These are phyloP conservation scores for Crucibulum parvulum DNA, from an alignment of 1,284 basidiomycete species.

Conservation along the genomic window DNA sequence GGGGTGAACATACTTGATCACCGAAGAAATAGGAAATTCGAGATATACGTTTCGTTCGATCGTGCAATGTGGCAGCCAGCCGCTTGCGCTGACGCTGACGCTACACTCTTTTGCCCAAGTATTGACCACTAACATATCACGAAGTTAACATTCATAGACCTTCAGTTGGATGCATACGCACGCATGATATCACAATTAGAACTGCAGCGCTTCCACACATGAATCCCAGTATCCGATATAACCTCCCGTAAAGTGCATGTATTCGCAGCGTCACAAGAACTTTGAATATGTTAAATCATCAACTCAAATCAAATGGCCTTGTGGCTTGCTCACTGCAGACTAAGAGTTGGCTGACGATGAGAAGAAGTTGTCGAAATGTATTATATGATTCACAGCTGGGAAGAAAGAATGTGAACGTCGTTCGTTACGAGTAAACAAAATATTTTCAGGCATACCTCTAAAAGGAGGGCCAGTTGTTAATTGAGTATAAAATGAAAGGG, in stretches of 20 bases:
- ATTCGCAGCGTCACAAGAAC: slow-evolving; percentile 46
- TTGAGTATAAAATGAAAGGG: background rate
- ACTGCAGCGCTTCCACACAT: slow-evolving; percentile 32
- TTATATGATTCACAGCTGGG: slow-evolving; percentile 35
- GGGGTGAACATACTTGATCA: background rate
- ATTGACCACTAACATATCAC: slow-evolving; percentile 38
- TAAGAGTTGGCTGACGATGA: slow-evolving; percentile 46
- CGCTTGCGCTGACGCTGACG: slow-evolving; percentile 14
- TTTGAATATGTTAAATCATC: slow-evolving; percentile 7
- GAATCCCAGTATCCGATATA: slow-evolving; percentile 31
- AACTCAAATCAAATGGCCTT: background rate
- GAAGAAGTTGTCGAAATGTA: slow-evolving; percentile 42
- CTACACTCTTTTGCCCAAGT: slow-evolving; percentile 32
- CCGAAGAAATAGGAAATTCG: background rate
- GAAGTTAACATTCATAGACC: background rate
- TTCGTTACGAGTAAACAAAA: background rate
- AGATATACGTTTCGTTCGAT: slow-evolving; percentile 35
- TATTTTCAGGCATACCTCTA: slow-evolving; percentile 1
- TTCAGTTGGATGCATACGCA: slow-evolving; percentile 17
- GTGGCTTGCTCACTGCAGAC: slow-evolving; percentile 41
- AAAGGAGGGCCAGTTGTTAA: background rate
- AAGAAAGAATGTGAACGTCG: background rate
- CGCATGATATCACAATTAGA: slow-evolving; percentile 28
- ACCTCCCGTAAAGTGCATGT: slow-evolving; percentile 47
- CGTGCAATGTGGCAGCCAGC: slow-evolving; percentile 41